Conservation (phyloP, 2,329 filamentous ascomycete genomes). For the Aspergillus clavatus region DNA sequence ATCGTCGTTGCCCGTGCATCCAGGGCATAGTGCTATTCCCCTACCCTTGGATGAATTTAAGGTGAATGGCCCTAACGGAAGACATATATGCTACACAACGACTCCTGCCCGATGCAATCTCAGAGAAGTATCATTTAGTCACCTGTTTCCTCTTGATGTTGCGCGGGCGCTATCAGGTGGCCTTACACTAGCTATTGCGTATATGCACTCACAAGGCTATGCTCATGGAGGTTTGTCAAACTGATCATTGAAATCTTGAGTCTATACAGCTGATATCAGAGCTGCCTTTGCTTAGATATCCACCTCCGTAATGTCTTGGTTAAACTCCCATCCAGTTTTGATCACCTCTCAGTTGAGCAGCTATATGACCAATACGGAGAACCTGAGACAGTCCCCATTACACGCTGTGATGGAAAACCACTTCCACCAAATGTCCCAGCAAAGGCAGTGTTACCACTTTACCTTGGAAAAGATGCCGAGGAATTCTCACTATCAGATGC, state of each 20-base stretch:
- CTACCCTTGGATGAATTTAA: constrained; percentile 23
- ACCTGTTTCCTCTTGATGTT: constrained; percentile 25
- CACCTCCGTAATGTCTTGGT: constrained; percentile 26
- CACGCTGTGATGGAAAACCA: constrained; percentile 16
- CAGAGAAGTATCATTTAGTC: constrained; percentile 23
- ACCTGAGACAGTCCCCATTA: constrained; percentile 26
- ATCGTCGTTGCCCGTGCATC: background rate
- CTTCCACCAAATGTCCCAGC: constrained; percentile 24
- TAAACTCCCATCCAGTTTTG: constrained; percentile 22
- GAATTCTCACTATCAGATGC: constrained; percentile 26
- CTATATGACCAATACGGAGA: constrained; percentile 28
- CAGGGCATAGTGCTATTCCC: constrained; percentile 9
- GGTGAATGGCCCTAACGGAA: constrained; percentile 25
- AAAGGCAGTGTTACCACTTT: constrained; percentile 23
- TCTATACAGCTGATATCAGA: background rate
- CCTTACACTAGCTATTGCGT: constrained; percentile 19
- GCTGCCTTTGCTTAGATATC: constrained; percentile 19
- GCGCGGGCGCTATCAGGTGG: constrained; percentile 18
- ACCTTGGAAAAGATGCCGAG: constrained; percentile 26
- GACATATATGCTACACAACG: constrained; percentile 25
- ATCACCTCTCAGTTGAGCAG: constrained; percentile 28
- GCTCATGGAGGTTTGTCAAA: constrained; percentile 25
- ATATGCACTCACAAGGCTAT: constrained; percentile 24
- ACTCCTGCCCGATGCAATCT: constrained; percentile 24
- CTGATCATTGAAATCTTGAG: background rate